Evolutionary conservation across 768 basidiomycete species (phyloP), one percentile per base, ranked within the genome.

Genomic region (Lactarius indigo): DNA sequence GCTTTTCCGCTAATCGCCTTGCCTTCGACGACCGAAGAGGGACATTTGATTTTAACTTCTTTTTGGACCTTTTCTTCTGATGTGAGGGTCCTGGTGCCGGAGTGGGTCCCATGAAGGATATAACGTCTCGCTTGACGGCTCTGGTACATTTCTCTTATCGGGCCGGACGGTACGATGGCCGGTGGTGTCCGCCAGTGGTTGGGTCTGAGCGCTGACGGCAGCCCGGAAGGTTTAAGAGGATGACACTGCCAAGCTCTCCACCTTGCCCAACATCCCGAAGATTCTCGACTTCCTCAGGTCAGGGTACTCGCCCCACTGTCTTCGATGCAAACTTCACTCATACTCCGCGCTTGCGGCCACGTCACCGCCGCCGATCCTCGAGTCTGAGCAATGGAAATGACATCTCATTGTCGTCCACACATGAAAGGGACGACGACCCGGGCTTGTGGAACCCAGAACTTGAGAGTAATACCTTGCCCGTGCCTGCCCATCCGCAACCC

Each of bases 1-100:
- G 68, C 41, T 71, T 71, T 41, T 71, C 70, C 18, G 65, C 65
- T 26, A 71, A 61, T 31, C 60, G 69, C 44, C 58, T 66, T 31
- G 41, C 59, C 20, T 50, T 71, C 18, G 70, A 70, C 12, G 60
- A 66, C 15, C 60, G 42, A 41, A 59, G n/a, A 18, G 23, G 42
- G 31, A 17, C 41, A 12, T 59, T 33, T 23, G 28, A 31, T 50
- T 66, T 71, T 3, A 28, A 33, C 10, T 13, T 62, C 59, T 69
- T 69, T 39, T 42, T 62, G 10, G 26, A 28, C 20, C 54, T 63
- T 50, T 65, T 65, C 23, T 39, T 63, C 5, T 47, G 64, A 44
- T 63, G 30, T n/a, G 61, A 64, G 26, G 60, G 58, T 37, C 64
- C 57, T 52, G 23, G 26, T 52, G 64, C 57, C 44, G 64, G 39